Base-by-base conservation (phyloP, 2,329 filamentous ascomycete genomes). In the Phoma sp. region DNA sequence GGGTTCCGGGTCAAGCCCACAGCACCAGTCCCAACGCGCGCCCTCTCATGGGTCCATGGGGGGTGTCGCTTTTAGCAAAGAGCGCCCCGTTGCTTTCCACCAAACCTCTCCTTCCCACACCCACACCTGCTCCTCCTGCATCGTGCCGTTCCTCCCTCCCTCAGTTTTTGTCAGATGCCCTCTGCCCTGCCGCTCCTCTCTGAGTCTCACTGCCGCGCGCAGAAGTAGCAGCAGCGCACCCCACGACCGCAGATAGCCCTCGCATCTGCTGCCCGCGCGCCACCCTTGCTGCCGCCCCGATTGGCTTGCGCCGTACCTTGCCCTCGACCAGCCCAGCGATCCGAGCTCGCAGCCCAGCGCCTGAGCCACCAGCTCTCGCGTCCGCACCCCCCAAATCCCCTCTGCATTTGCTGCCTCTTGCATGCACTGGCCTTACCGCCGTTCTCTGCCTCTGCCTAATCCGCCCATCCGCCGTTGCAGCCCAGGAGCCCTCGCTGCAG, bases 371-470 rank as follows among this genome's bases (percentile, higher is more conserved):
- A 53, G 51, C 45, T 47, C 47, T 62, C 59, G 54, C 59, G 61
- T 59, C 60, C 64, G 56, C 54, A 59, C 56, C 67, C 64, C 59
- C 67, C 64, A 65, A 62, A 52, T 61, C 64, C 61, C 50, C 64
- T 56, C 57, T 50, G 62, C 38, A 21, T 20, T 11, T 40, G 37
- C 46, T 36, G 21, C 46, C 26, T 32, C 46, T 45, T 53, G 51
- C 51, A 43, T 53, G 59, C 65, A 70, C 68, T 68, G 67, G 66
- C 59, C 60, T 70, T 56, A 40, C 42, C 62, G 42, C 46, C 53
- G 53, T 59, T 59, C 65, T 63, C 59, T 59, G 30, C 43, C 42
- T 30, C 33, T 39, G 39, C 25, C 42, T 48, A 47, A 47, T 29
- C 50, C 47, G 50, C 50, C 60, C 57, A 50, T 55, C 50, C 51